These are phyloP conservation scores for Curvularia lunata DNA, from an alignment of 2,329 filamentous ascomycete genomes.

Conservation along the genomic window DNA sequence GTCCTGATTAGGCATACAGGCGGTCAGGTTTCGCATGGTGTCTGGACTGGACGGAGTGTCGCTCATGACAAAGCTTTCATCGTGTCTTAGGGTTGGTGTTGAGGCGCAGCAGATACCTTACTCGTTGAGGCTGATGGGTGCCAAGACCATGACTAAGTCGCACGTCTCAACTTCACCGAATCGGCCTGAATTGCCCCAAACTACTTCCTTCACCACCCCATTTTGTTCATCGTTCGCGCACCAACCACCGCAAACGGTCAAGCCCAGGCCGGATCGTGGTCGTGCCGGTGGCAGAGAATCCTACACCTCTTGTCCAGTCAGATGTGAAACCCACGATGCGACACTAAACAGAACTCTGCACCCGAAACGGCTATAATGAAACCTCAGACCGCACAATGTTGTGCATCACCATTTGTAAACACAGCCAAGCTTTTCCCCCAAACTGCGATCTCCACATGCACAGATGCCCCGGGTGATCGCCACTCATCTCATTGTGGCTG, in stretches of 20 bases:
- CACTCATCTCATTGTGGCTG: slow-evolving; percentile 3
- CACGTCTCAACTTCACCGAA: slow-evolving; percentile 1
- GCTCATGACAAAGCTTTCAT: not conserved
- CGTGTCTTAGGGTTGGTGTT: not conserved
- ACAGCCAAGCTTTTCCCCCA: slow-evolving; percentile 13
- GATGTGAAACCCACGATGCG: slow-evolving; percentile 42
- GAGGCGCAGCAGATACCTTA: not conserved
- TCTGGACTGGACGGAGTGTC: not conserved
- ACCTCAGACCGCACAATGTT: slow-evolving; percentile 24
- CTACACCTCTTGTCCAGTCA: slow-evolving; percentile 25
- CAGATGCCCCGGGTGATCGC: slow-evolving; percentile 8
- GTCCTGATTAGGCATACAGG: not conserved
- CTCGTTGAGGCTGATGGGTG: not conserved
- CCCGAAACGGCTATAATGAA: slow-evolving; percentile 30
- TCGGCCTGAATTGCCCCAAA: slow-evolving; percentile 6
- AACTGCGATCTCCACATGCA: slow-evolving; percentile 6
- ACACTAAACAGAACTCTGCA: slow-evolving; percentile 34
- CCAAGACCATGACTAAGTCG: slow-evolving; percentile 14
- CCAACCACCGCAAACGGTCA: slow-evolving; percentile 15
- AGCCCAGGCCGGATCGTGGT: slow-evolving; percentile 28
- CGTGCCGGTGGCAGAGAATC: slow-evolving; percentile 28
- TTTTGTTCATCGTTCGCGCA: slow-evolving; percentile 11
- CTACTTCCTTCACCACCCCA: slow-evolving; percentile 3
- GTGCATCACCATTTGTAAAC: slow-evolving; percentile 26
- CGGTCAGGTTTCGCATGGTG: not conserved